Evolutionary conservation across 1,139 yeast species (phyloP).

Genomic region (Sugiyamaella castrensis): DNA sequence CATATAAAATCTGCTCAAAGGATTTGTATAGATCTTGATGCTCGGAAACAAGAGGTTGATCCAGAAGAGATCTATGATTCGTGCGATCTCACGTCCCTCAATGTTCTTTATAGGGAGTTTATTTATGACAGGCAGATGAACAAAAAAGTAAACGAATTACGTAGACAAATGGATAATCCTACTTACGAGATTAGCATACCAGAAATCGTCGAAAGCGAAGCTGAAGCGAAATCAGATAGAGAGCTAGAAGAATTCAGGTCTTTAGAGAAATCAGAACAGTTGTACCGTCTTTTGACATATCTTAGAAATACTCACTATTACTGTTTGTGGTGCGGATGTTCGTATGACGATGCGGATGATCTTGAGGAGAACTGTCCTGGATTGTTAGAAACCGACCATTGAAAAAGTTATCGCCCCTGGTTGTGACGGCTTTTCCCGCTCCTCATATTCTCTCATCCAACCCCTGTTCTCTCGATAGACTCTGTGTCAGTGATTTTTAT

Average conservation of each 20-base stretch:
- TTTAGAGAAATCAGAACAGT: constrained; percentile 28
- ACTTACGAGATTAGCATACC: background rate
- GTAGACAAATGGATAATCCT: constrained; percentile 6
- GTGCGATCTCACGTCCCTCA: constrained; percentile 17
- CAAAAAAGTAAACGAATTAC: constrained; percentile 14
- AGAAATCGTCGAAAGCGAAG: constrained; percentile 11
- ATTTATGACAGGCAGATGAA: constrained; percentile 26
- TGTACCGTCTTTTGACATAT: constrained; percentile 36
- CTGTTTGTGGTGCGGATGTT: constrained; percentile 50
- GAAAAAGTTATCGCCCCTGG: too few relatives aligned
- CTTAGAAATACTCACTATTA: constrained; percentile 42
- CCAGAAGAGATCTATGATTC: constrained; percentile 13
- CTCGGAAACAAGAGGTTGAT: constrained; percentile 10
- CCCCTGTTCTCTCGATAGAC: too few relatives aligned
- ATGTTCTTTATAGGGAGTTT: constrained; percentile 28
- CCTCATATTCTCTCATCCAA: too few relatives aligned
- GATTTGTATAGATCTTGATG: constrained; percentile 21
- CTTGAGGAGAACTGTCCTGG: constrained; percentile 49
- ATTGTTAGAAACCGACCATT: constrained; percentile 42
- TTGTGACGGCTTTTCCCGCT: too few relatives aligned
- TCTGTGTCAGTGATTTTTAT: too few relatives aligned
- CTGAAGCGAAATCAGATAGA: constrained; percentile 14
- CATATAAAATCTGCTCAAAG: constrained; percentile 18
- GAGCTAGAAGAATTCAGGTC: constrained; percentile 34
- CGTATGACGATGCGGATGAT: constrained; percentile 40